These are phyloP conservation scores for Silene latifolia DNA, from an alignment of 148 eudicot species.

Conservation along the genomic window DNA sequence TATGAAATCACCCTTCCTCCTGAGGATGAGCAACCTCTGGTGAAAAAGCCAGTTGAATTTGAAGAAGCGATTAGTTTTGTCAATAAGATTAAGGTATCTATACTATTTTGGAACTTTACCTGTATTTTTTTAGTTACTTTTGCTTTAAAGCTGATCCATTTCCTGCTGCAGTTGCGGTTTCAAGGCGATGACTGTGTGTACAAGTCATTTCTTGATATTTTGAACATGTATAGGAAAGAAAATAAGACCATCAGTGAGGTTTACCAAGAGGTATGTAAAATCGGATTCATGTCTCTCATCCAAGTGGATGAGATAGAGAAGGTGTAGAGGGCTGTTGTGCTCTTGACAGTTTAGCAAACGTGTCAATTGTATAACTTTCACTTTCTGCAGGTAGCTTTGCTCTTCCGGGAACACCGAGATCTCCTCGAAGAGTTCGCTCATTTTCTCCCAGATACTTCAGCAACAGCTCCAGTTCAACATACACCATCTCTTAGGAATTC, in stretches of 20 bases:
- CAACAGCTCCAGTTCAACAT: slow-evolving; percentile 43
- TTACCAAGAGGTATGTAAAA: slow-evolving; percentile 66
- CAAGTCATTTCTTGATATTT: slow-evolving; percentile 85
- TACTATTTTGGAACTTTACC: background rate
- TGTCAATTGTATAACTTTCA: background rate
- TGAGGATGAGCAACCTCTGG: slow-evolving; percentile 68
- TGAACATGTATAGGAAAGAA: slow-evolving; percentile 87
- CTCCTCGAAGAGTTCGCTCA: slow-evolving; percentile 85
- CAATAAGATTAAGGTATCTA: slow-evolving; percentile 81
- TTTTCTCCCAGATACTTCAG: slow-evolving; percentile 82
- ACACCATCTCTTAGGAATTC: slow-evolving; percentile 50
- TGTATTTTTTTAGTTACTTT: background rate
- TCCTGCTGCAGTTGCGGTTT: slow-evolving; percentile 62
- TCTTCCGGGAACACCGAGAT: slow-evolving; percentile 72
- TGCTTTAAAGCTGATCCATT: background rate
- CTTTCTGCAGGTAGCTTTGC: slow-evolving; percentile 56
- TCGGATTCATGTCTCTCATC: background rate
- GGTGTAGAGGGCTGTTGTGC: background rate
- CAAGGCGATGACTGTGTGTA: slow-evolving; percentile 82
- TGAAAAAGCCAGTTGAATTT: slow-evolving; percentile 82
- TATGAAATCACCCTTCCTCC: slow-evolving; percentile 66
- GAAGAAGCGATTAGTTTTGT: slow-evolving; percentile 89
- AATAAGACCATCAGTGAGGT: slow-evolving; percentile 79
- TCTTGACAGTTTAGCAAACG: background rate
- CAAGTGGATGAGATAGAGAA: background rate